These are phyloP conservation scores for Starmerella potacharoeniae DNA, from an alignment of 805 yeast genomes.

Conservation along the genomic window DNA sequence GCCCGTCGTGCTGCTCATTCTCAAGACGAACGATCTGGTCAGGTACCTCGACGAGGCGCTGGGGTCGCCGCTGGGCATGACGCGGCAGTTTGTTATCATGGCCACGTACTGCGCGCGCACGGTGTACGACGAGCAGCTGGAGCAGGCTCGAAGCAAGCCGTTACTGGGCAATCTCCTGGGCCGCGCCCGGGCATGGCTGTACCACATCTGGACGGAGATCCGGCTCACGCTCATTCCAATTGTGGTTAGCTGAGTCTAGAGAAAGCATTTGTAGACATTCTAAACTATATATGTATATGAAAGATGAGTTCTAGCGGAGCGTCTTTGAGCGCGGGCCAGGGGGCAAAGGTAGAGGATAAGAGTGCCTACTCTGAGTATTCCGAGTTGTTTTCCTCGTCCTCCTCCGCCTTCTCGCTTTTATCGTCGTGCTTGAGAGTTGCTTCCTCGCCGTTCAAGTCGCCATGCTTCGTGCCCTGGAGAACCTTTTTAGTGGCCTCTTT, in stretches of 20 bases:
- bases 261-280: not conserved
- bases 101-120: constrained; percentile 79
- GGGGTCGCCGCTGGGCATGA: constrained; percentile 73
- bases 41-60: constrained; percentile 77
- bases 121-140: constrained; percentile 54
- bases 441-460: not conserved
- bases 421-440: not conserved
- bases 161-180: not conserved
- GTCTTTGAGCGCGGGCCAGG: no score
- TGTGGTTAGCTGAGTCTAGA: not conserved
- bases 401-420: not conserved
- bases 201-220: constrained; percentile 3
- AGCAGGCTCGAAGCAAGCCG: constrained; percentile 9
- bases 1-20: constrained; percentile 66
- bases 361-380: not conserved
- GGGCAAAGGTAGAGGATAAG: no score
- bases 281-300: not conserved
- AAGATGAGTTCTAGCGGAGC: no score
- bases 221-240: not conserved
- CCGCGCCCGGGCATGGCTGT: constrained; percentile 5
- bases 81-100: constrained; percentile 77
- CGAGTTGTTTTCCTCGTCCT: not conserved
- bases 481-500: constrained; percentile 10
- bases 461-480: constrained; percentile 1
- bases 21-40: constrained; percentile 90